A percentile compares a stretch with the other conserved stretches of the same genome.
Evolutionary conservation across 768 basidiomycete genomes (phyloP).

Genomic region (Trametes cingulata): DNA sequence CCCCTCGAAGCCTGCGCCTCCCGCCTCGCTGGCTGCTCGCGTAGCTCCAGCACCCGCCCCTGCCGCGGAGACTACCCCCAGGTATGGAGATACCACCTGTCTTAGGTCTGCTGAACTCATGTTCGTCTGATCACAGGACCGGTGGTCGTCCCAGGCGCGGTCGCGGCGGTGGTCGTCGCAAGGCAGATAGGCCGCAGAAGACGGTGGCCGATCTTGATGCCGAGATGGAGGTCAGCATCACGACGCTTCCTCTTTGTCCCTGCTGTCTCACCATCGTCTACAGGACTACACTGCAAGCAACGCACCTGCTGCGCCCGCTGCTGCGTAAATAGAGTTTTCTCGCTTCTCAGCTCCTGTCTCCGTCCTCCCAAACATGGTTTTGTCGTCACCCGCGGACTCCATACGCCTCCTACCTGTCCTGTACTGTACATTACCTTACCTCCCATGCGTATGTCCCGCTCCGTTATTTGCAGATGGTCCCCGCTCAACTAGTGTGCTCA

Average conservation of each 20-base stretch:
- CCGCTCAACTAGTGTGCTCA: constrained; percentile 4
- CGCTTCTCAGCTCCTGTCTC: background rate
- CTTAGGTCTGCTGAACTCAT: background rate
- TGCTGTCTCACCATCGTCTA: background rate
- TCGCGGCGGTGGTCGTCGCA: constrained; percentile 22
- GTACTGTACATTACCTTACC: constrained; percentile 22
- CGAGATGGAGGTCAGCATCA: constrained; percentile 85
- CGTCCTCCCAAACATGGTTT: background rate
- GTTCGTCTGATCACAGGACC: constrained; percentile 13
- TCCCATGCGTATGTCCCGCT: constrained; percentile 12
- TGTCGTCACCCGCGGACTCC: background rate
- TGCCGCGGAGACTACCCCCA: constrained; percentile 29
- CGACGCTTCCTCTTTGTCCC: background rate
- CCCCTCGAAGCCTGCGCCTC: constrained; percentile 65
- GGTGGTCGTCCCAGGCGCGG: constrained; percentile 43
- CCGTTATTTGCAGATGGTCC: background rate
- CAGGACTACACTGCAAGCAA: constrained; percentile 26
- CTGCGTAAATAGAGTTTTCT: background rate
- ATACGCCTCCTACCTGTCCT: constrained; percentile 1
- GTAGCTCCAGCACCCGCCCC: constrained; percentile 69
- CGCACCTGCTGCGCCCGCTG: constrained; percentile 17
- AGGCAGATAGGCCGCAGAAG: constrained; percentile 66
- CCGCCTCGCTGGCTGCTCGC: constrained; percentile 72
- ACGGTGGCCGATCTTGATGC: constrained; percentile 91
- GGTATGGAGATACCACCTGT: constrained; percentile 19